A percentile compares a stretch with the other conserved stretches of the same genome.
phyloP scores from a whole-genome alignment of 163 green algal species.

The Prototheca cutis region DNA sequence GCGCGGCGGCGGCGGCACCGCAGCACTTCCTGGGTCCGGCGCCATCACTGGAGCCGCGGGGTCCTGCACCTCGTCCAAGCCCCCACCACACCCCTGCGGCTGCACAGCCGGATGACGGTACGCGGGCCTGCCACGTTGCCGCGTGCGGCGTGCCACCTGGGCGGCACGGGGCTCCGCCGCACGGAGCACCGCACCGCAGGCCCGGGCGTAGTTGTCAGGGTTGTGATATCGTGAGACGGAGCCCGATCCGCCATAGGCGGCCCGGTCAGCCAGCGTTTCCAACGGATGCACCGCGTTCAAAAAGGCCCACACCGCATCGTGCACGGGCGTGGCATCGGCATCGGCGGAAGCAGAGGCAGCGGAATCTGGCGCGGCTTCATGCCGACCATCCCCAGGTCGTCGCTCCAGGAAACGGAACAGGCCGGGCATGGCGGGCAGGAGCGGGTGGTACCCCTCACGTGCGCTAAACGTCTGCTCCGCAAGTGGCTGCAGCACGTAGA shows the following conservation, averaged over 20 bases:
- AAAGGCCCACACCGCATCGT: conserved; percentile 55
- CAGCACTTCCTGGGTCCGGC: too few species aligned
- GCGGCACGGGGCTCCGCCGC: conserved; percentile 5
- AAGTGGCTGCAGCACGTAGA: conserved; percentile 79
- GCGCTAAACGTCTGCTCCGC: conserved; percentile 28
- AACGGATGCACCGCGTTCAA: conserved; percentile 91
- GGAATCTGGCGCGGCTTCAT: too few species aligned
- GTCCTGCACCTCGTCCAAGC: too few species aligned
- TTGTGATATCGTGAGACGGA: conserved; percentile 93
- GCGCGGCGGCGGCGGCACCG: too few species aligned
- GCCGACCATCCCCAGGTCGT: too few species aligned
- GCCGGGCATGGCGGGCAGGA: conserved; percentile 64
- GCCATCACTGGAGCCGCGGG: too few species aligned
- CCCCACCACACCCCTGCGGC: too few species aligned
- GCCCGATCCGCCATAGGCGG: conserved; percentile 71
- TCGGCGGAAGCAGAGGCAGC: too few species aligned
- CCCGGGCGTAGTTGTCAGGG: conserved; percentile 51
- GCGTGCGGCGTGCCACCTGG: too few species aligned
- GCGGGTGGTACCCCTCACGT: conserved; percentile 51
- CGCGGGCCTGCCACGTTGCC: too few species aligned
- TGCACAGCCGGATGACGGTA: too few species aligned
- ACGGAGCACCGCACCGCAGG: conserved; percentile 31
- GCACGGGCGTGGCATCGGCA: too few species aligned
- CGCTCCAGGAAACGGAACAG: conserved; percentile 61
- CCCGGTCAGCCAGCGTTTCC: conserved; percentile 68